Conservation (phyloP, 306 rosid genomes). For the Dicorynia guianensis region DNA sequence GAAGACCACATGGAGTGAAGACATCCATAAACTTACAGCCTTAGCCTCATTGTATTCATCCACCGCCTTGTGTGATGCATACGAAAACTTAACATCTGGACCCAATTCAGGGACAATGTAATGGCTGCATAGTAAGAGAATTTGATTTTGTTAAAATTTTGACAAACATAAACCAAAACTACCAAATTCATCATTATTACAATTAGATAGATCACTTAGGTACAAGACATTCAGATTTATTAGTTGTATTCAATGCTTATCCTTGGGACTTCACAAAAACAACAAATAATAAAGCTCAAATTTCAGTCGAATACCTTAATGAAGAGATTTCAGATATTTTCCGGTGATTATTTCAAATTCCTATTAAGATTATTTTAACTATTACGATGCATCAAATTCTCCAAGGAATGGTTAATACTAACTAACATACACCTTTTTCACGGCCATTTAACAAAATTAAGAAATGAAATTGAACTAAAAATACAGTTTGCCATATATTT, state of each 20-base stretch:
- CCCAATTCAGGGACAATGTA: constrained; percentile 89
- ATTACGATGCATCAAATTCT: not conserved
- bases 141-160: constrained; percentile 18
- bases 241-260: too few relatives aligned
- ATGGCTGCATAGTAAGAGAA: constrained; percentile 64
- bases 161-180: constrained; percentile 27
- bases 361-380: constrained; percentile 1
- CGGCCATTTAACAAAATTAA: not conserved
- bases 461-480: not conserved
- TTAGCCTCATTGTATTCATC: constrained; percentile 84
- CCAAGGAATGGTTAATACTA: too few relatives aligned
- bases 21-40: constrained; percentile 61
- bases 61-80: constrained; percentile 88
- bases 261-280: too few relatives aligned
- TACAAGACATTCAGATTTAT: too few relatives aligned
- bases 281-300: too few relatives aligned
- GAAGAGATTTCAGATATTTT: not conserved
- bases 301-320: constrained; percentile 1
- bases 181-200: not conserved
- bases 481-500: not conserved
- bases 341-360: constrained; percentile 21
- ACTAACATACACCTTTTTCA: constrained; percentile 14
- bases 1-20: not conserved
- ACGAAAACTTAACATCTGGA: constrained; percentile 77
- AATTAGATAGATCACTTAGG: too few relatives aligned